Conservation (phyloP, 2,329 filamentous ascomycete genomes). For the Uncinocarpus reesii region DNA sequence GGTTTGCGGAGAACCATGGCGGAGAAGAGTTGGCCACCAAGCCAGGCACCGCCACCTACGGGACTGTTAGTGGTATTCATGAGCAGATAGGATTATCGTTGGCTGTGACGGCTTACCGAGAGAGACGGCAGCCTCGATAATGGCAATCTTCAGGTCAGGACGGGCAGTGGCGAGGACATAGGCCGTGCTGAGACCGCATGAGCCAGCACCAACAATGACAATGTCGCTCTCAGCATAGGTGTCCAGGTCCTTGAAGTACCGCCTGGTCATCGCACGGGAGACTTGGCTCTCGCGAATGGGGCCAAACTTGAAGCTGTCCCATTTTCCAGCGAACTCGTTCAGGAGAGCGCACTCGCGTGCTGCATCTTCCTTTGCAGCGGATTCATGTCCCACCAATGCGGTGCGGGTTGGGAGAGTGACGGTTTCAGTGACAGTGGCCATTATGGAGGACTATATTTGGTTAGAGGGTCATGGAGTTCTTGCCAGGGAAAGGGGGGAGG, state of each 20-base stretch:
- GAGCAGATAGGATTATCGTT: neutral
- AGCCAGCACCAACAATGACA: slow-evolving; percentile 84
- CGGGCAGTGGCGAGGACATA: slow-evolving; percentile 75
- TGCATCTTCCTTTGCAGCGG: slow-evolving; percentile 18
- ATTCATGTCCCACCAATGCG: slow-evolving; percentile 39
- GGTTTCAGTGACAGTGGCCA: slow-evolving; percentile 56
- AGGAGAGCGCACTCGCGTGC: slow-evolving; percentile 45
- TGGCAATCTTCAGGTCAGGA: slow-evolving; percentile 82
- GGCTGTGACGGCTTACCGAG: slow-evolving; percentile 42
- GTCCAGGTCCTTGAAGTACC: slow-evolving; percentile 87
- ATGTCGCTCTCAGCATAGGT: slow-evolving; percentile 84
- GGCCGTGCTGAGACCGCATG: slow-evolving; percentile 73
- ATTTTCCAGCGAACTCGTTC: slow-evolving; percentile 60
- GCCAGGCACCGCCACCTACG: slow-evolving; percentile 73
- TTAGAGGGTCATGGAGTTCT: slow-evolving; percentile 25
- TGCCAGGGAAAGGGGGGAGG: slow-evolving; percentile 24
- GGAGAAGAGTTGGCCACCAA: slow-evolving; percentile 86
- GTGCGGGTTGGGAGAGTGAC: slow-evolving; percentile 29
- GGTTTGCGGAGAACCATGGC: slow-evolving; percentile 95
- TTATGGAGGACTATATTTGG: slow-evolving; percentile 39
- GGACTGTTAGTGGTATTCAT: neutral
- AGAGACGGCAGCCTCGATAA: slow-evolving; percentile 78
- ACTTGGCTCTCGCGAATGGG: slow-evolving; percentile 88
- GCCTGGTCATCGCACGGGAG: slow-evolving; percentile 82
- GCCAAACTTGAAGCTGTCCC: slow-evolving; percentile 71